Conservation (phyloP, 148 eudicot species). For the Fallopia convolvulus region DNA sequence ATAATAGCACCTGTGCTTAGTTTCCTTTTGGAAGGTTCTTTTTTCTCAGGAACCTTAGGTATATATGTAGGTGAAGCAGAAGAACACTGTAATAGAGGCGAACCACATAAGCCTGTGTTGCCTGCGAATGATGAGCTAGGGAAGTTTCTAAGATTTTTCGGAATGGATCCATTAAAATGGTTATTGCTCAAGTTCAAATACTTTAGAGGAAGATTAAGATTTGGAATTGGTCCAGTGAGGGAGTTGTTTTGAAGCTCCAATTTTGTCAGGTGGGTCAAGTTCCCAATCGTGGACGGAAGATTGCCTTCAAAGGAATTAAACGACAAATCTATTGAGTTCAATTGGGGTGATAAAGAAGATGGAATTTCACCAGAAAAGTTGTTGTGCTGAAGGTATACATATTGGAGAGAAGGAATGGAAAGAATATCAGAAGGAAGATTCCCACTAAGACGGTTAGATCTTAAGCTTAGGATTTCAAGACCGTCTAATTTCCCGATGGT, state of each 20-base stretch:
- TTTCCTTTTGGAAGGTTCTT: slow-evolving; percentile 25
- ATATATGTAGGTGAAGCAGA: slow-evolving; percentile 32
- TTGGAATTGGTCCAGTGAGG: slow-evolving; percentile 61
- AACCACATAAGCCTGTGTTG: slow-evolving; percentile 60
- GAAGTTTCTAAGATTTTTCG: slow-evolving; percentile 45
- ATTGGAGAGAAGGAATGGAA: slow-evolving; percentile 61
- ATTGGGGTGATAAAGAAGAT: slow-evolving; percentile 42
- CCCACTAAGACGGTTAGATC: slow-evolving; percentile 57
- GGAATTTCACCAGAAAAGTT: slow-evolving; percentile 72
- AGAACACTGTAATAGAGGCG: slow-evolving; percentile 49
- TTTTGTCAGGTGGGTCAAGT: slow-evolving; percentile 43
- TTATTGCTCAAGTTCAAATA: slow-evolving; percentile 63
- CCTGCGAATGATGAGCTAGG: slow-evolving; percentile 67
- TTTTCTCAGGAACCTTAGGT: slow-evolving; percentile 21
- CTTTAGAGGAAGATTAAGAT: slow-evolving; percentile 32
- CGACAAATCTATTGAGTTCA: slow-evolving; percentile 58
- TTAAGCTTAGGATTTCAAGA: slow-evolving; percentile 62
- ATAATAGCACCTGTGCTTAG: slow-evolving; percentile 39
- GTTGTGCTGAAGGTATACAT: slow-evolving; percentile 60
- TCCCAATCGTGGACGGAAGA: slow-evolving; percentile 56
- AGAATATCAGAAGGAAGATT: slow-evolving; percentile 60
- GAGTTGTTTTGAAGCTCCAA: slow-evolving; percentile 64
- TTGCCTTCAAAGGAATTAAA: slow-evolving; percentile 63
- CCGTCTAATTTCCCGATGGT: slow-evolving; percentile 57
- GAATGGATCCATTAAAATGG: slow-evolving; percentile 71